Evolutionary conservation across 2,329 filamentous ascomycete genomes (phyloP).

Genomic region (Tolypocladium inflatum): DNA sequence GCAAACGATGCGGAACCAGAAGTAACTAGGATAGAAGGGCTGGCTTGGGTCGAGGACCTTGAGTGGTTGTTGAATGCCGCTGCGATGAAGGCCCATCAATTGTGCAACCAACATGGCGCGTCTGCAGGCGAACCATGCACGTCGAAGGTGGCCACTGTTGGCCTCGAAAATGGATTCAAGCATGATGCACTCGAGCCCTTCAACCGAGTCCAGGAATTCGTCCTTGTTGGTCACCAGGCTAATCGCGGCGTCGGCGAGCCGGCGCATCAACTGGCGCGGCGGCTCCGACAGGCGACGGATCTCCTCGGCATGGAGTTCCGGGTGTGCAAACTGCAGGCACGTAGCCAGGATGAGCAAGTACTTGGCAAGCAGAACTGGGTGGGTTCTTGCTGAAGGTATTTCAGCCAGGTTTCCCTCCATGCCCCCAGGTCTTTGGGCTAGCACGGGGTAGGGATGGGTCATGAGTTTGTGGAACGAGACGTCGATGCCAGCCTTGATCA

Average conservation of each 20-base stretch:
- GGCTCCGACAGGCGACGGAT: not conserved
- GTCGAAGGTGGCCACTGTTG: constrained; percentile 35
- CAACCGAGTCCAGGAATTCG: constrained; percentile 31
- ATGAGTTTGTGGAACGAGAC: not conserved
- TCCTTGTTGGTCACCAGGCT: constrained; percentile 34
- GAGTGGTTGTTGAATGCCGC: not conserved
- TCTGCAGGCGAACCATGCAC: constrained; percentile 31
- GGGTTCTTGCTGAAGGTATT: constrained; percentile 6
- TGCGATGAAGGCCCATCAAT: constrained; percentile 16
- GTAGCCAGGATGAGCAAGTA: not conserved
- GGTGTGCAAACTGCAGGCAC: not conserved
- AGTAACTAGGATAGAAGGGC: constrained; percentile 5
- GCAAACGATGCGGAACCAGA: constrained; percentile 29
- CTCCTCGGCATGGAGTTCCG: not conserved
- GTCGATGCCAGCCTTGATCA: not conserved
- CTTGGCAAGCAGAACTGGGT: not conserved
- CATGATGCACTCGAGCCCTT: constrained; percentile 41
- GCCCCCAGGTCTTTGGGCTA: not conserved
- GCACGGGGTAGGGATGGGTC: not conserved
- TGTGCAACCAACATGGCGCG: not conserved
- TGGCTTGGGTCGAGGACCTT: not conserved
- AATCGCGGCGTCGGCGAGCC: not conserved
- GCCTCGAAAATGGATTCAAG: constrained; percentile 35
- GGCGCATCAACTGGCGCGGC: not conserved
- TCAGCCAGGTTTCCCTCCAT: constrained; percentile 14